Evolutionary conservation across 805 yeast genomes (phyloP), one percentile per base, ranked within the genome.

Genomic region (Dipodascus albidus): DNA sequence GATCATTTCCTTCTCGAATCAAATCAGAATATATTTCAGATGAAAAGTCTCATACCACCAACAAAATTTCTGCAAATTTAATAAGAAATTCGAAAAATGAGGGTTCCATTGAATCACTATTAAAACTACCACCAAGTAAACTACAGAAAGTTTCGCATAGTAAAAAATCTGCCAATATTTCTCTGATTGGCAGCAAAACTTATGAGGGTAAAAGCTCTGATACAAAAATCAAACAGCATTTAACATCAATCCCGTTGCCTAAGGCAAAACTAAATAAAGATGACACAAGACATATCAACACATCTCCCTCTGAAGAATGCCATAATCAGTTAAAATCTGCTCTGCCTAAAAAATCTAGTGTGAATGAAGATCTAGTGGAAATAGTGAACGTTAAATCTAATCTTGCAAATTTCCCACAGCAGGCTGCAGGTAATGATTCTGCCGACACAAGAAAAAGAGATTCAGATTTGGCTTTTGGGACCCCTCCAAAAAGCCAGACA

Each of bases 401-500:
- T 27, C 22, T 52, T 9, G 4, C 52, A 31, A 47, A 53, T 8
- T 41, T 17, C 22, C 19, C 17, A 2, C 52, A 31, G 11, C 51
- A 23, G 21, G n/a, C n/a, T n/a, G n/a, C 33, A 27, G 33, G 33
- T 27, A 6, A 27, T 11, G 11, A 48, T 22, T 49, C 8, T 27
- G 47, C 55, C 2, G 11, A 19, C 17, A 38, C 57, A 14, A 24
- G 14, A 33, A 51, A 53, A 35, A 51, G 52, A 47, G 19, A 47
- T 41, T 53, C 51, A 51, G 50, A 27, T 17, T n/a, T 52, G 50
- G 51, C 21, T 20, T 38, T 31, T 38, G 41, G 48, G 35, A 52
- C 47, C 33, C 48, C 55, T 44, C 51, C 50, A 33, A 9, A 27
- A 6, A 11, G 33, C 6, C 33, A 6, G 33, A 27, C 9, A 27